A percentile compares a stretch with the other conserved stretches of the same genome.
phyloP scores from a whole-genome alignment of 805 yeast genomes.

The Cyberlindnera americana region DNA sequence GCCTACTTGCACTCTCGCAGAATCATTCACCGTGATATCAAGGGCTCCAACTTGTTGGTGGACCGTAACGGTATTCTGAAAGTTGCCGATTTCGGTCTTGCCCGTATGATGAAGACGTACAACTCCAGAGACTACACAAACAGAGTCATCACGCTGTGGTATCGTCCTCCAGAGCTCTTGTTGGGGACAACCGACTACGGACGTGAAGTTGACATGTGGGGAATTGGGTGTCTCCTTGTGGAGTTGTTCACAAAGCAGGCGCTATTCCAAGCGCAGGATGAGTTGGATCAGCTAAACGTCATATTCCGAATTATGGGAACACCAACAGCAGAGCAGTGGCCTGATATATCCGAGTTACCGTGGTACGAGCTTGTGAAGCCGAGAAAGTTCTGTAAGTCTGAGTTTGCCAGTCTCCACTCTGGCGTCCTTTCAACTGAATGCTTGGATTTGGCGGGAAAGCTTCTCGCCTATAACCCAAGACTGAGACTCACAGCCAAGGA shows the following conservation, averaged over 20 bases:
- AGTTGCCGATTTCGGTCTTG: conserved; percentile 81
- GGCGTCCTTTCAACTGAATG: conserved; percentile 45
- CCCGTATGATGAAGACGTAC: conserved; percentile 65
- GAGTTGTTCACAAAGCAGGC: conserved; percentile 78
- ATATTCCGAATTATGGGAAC: conserved; percentile 87
- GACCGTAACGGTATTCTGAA: conserved; percentile 60
- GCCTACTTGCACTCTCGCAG: conserved; percentile 63
- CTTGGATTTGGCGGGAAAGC: conserved; percentile 58
- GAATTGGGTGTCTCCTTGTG: conserved; percentile 85
- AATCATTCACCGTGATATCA: conserved; percentile 77
- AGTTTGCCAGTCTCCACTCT: conserved; percentile 42
- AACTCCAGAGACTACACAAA: conserved; percentile 75
- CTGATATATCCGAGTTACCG: conserved; percentile 71
- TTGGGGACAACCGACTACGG: conserved; percentile 90
- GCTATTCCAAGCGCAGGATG: conserved; percentile 84
- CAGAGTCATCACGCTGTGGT: conserved; percentile 95
- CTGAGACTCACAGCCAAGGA: conserved; percentile 62
- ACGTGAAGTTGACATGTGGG: conserved; percentile 93
- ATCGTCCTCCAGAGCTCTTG: conserved; percentile 91
- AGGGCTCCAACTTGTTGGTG: conserved; percentile 73
- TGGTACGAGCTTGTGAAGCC: conserved; percentile 90
- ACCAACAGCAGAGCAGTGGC: conserved; percentile 73
- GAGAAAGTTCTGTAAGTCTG: conserved; percentile 25
- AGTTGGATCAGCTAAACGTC: conserved; percentile 73
- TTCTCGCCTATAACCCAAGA: conserved; percentile 67